Conservation (phyloP, 1,284 basidiomycete genomes). For the Ceratorhiza oryzae-sativae region DNA sequence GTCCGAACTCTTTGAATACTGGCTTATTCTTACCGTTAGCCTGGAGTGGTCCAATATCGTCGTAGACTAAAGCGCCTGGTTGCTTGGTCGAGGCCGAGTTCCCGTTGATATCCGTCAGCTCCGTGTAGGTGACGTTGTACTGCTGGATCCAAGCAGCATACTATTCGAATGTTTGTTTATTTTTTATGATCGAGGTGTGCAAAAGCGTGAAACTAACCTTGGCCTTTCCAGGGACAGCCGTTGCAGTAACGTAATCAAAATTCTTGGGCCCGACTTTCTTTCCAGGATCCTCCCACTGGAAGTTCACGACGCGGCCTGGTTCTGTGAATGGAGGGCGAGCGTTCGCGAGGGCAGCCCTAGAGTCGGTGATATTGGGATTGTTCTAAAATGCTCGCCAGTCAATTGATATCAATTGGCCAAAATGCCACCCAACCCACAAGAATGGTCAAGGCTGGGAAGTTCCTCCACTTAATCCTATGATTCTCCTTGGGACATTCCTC, state of each 20-base stretch:
- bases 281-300: constrained; percentile 66
- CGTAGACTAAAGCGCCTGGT: constrained; percentile 58
- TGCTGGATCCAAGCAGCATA: constrained; percentile 65
- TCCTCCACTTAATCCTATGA: constrained; percentile 62
- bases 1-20: no score
- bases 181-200: not conserved
- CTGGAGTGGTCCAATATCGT: constrained; percentile 41
- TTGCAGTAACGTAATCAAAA: constrained; percentile 38
- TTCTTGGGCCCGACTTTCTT: constrained; percentile 59
- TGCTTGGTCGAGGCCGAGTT: constrained; percentile 58
- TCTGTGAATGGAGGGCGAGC: constrained; percentile 59
- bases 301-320: constrained; percentile 58
- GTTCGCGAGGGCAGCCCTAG: constrained; percentile 57
- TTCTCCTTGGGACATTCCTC: constrained; percentile 65
- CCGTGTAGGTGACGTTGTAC: constrained; percentile 69
- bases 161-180: constrained; percentile 40
- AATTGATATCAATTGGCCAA: not conserved
- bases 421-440: constrained; percentile 34
- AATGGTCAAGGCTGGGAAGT: constrained; percentile 62
- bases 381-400: not conserved
- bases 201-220: constrained; percentile 51
- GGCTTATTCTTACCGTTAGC: constrained; percentile 50
- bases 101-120: constrained; percentile 56
- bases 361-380: constrained; percentile 35
- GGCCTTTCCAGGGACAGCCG: constrained; percentile 52